phyloP scores from a whole-genome alignment of 495 filamentous ascomycete species.

The Penicillium crystallinum region DNA sequence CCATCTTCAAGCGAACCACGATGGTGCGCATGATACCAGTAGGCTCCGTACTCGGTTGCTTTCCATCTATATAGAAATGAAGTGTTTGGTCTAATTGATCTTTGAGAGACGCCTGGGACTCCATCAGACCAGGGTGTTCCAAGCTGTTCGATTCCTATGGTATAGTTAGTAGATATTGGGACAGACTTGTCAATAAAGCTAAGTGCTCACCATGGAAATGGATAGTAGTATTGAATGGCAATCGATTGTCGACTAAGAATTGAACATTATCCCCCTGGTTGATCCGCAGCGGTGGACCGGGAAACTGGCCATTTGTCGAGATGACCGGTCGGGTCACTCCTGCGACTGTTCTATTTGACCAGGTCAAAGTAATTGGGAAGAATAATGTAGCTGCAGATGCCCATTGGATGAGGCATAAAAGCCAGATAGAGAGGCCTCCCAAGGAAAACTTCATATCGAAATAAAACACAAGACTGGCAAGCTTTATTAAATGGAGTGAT shows the following conservation, averaged over 20 bases:
- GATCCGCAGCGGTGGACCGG: conserved; percentile 52
- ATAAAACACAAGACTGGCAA: neutral
- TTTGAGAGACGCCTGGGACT: conserved; percentile 47
- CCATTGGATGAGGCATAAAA: conserved; percentile 15
- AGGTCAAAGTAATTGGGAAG: conserved; percentile 31
- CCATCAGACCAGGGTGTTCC: conserved; percentile 50
- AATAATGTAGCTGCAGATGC: conserved; percentile 18
- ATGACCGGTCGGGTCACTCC: conserved; percentile 43
- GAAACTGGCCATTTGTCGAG: conserved; percentile 56
- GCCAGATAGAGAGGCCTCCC: conserved; percentile 2
- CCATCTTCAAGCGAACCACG: conserved; percentile 52
- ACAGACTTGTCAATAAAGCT: neutral
- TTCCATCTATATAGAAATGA: conserved; percentile 48
- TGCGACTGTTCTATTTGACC: conserved; percentile 25
- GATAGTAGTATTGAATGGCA: conserved; percentile 48
- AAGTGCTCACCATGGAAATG: conserved; percentile 46
- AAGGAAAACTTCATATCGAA: conserved; percentile 8
- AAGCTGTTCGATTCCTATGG: conserved; percentile 31
- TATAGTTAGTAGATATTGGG: neutral
- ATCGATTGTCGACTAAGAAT: conserved; percentile 52
- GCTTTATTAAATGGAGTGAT: neutral
- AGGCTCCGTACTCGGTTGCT: conserved; percentile 25
- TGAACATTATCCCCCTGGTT: conserved; percentile 60
- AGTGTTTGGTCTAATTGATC: conserved; percentile 37
- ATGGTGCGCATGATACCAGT: conserved; percentile 50